Conservation (phyloP, 2,329 filamentous ascomycete species). For the Phymatotrichopsis omnivora region DNA sequence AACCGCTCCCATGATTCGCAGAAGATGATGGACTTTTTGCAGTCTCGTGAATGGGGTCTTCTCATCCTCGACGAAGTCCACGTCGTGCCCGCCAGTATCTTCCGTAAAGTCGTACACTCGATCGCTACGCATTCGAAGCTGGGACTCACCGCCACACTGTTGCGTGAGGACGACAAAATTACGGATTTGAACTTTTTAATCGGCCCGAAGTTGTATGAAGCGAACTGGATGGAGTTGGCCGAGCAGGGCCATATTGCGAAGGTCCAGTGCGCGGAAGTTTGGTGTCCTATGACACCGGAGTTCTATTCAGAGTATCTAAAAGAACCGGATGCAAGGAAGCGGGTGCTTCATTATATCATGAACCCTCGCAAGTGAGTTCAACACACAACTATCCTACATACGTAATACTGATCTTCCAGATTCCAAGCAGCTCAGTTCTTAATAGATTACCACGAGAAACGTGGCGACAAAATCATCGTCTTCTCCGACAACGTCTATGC, state of each 20-base stretch:
- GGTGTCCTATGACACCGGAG: conserved; percentile 98
- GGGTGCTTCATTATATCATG: conserved; percentile 78
- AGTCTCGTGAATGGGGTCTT: conserved; percentile 83
- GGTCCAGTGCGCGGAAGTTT: conserved; percentile 96
- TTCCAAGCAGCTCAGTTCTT: conserved; percentile 91
- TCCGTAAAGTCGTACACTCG: conserved; percentile 81
- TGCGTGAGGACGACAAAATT: conserved; percentile 97
- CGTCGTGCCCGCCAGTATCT: conserved; percentile 93
- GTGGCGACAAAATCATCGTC: conserved; percentile 95
- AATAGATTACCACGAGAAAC: conserved; percentile 93
- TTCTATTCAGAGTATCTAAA: conserved; percentile 91
- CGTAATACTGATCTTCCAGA: too few species aligned
- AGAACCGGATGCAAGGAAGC: conserved; percentile 52
- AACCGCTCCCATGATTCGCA: conserved; percentile 83
- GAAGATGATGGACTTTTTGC: conserved; percentile 96
- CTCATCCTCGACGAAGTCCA: conserved; percentile 98
- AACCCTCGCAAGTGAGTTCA: conserved; percentile 78
- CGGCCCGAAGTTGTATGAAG: conserved; percentile 93
- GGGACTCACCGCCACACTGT: conserved; percentile 81
- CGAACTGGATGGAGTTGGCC: conserved; percentile 98
- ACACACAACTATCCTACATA: too few species aligned
- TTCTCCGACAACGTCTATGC: conserved; percentile 98
- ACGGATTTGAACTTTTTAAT: conserved; percentile 95
- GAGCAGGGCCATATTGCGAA: conserved; percentile 94
- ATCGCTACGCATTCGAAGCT: conserved; percentile 95